A percentile compares a stretch with the other conserved stretches of the same genome.
phyloP scores from a whole-genome alignment of 2,329 filamentous ascomycete species.

The Aspergillus alliaceus region DNA sequence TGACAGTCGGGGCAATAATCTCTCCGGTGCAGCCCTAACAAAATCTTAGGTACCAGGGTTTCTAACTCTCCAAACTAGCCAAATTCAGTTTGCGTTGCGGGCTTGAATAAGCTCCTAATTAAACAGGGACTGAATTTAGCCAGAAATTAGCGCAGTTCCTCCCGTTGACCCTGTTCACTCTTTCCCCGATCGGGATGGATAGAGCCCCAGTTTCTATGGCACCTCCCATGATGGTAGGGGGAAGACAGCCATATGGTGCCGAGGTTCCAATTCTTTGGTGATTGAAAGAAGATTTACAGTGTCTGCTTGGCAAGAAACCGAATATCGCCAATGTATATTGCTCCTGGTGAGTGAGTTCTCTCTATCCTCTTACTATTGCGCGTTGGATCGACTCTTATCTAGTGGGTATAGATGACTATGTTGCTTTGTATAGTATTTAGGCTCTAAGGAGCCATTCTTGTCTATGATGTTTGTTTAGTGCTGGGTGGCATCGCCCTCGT shows the following conservation, averaged over 20 bases:
- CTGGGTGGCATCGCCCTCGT: not conserved
- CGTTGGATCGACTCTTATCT: not conserved
- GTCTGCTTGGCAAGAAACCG: too few species aligned
- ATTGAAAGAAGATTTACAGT: not conserved
- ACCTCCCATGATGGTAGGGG: not conserved
- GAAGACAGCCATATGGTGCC: not conserved
- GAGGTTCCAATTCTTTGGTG: not conserved
- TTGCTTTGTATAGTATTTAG: not conserved
- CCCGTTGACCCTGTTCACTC: not conserved
- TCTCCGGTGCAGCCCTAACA: not conserved
- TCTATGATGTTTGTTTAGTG: accelerated
- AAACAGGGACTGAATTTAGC: not conserved
- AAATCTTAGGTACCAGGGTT: not conserved
- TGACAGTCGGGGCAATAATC: not conserved
- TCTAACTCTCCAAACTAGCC: not conserved
- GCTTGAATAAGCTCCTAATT: not conserved
- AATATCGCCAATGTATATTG: too few species aligned
- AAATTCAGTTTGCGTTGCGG: not conserved
- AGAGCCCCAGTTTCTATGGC: not conserved
- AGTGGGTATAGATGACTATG: too few species aligned
- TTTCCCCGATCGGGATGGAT: not conserved
- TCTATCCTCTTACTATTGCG: not conserved
- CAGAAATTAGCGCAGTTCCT: not conserved
- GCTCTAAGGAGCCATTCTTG: not conserved
- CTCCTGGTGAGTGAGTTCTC: not conserved